phyloP scores from a whole-genome alignment of 257 asterid genomes.

The Solanum rostratum region DNA sequence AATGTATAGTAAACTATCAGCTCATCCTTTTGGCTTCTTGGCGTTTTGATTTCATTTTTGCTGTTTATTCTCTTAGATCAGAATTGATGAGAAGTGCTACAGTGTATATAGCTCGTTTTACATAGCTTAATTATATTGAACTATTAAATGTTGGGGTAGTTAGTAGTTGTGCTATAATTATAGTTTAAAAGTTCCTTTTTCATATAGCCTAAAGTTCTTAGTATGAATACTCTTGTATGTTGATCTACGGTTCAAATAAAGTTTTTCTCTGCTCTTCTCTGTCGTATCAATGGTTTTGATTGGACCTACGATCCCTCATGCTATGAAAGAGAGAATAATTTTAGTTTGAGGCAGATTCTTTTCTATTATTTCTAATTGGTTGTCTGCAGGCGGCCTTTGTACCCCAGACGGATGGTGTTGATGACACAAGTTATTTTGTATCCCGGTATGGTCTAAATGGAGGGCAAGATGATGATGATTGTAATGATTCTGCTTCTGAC shows the following conservation, averaged over 20 bases:
- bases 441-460: slow-evolving; percentile 54
- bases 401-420: slow-evolving; percentile 73
- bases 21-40: not conserved
- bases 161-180: not conserved
- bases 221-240: not conserved
- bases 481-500: slow-evolving; percentile 48
- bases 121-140: not conserved
- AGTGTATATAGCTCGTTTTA: not conserved
- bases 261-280: not conserved
- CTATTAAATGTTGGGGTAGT: not conserved
- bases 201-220: not conserved
- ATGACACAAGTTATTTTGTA: slow-evolving; percentile 89
- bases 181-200: not conserved
- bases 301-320: not conserved
- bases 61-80: not conserved
- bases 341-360: not conserved
- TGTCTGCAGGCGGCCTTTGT: slow-evolving; percentile 79
- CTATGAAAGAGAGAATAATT: not conserved
- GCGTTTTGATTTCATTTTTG: not conserved
- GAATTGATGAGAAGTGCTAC: not conserved
- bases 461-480: slow-evolving; percentile 39
- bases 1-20: not conserved
- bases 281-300: not conserved
- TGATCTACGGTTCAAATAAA: not conserved
- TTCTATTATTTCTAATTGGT: slow-evolving; percentile 6